Percentiles rank a stretch among this genome's conserved stretches.
These are phyloP conservation scores for Agaricales sp. DNA, from an alignment of 1,284 basidiomycete species.

Conservation along the genomic window DNA sequence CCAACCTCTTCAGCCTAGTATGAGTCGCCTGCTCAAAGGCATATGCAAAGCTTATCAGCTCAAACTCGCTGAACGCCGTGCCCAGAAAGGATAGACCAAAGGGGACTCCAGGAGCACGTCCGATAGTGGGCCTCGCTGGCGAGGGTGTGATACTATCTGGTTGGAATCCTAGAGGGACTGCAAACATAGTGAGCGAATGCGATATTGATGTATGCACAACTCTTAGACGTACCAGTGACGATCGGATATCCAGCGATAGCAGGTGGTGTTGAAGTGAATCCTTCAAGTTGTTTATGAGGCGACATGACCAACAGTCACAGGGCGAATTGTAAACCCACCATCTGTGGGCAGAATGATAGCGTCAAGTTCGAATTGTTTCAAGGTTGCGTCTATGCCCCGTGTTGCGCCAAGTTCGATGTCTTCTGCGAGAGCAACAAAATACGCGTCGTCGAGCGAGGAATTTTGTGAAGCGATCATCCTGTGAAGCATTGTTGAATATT, in stretches of 20 bases:
- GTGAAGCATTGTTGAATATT: too few relatives aligned
- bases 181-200: slow-evolving; percentile 13
- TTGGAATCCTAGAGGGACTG: slow-evolving; percentile 40
- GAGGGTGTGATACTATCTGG: slow-evolving; percentile 22
- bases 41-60: slow-evolving; percentile 37
- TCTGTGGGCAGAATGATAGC: slow-evolving; percentile 31
- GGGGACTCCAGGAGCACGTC: slow-evolving; percentile 30
- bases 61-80: slow-evolving; percentile 38
- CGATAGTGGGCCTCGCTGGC: slow-evolving; percentile 20
- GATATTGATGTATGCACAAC: slow-evolving; percentile 13
- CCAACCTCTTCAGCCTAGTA: slow-evolving; percentile 27
- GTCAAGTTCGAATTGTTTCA: slow-evolving; percentile 30
- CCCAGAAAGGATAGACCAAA: slow-evolving; percentile 42
- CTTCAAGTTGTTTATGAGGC: background rate
- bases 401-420: background rate
- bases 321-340: slow-evolving; percentile 13
- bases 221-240: too few relatives aligned
- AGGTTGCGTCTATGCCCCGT: slow-evolving; percentile 32
- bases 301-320: too few relatives aligned
- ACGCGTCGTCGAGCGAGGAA: too few relatives aligned
- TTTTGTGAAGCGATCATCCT: too few relatives aligned
- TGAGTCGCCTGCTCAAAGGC: slow-evolving; percentile 47
- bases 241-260: slow-evolving; percentile 31
- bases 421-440: background rate
- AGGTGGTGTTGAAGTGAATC: slow-evolving; percentile 12